phyloP scores from a whole-genome alignment of 306 rosid species.

The Prinsepia uniflora region DNA sequence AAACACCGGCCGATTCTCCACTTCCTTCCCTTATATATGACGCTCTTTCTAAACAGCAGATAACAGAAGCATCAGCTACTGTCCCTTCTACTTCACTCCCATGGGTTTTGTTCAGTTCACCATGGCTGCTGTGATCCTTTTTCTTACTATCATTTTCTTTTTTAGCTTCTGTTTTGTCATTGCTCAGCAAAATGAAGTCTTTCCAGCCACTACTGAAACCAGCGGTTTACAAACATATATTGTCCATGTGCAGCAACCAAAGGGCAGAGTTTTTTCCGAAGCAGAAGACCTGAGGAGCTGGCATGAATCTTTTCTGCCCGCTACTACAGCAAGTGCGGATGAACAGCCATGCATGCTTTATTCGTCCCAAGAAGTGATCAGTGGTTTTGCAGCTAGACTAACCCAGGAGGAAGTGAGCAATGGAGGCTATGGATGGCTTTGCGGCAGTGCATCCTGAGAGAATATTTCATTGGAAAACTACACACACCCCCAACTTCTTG shows the following conservation, averaged over 20 bases:
- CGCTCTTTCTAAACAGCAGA: not conserved
- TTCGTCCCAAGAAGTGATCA: constrained; percentile 49
- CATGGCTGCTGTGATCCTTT: constrained; percentile 37
- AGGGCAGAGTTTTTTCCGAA: constrained; percentile 25
- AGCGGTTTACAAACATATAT: constrained; percentile 42
- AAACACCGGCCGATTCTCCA: constrained; percentile 21
- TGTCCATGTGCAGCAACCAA: constrained; percentile 55
- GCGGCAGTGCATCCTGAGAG: constrained; percentile 46
- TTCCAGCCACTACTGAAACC: constrained; percentile 12
- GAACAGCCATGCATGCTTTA: constrained; percentile 37
- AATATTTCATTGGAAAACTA: constrained; percentile 47
- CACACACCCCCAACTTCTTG: constrained; percentile 55
- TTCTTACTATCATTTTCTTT: constrained; percentile 34
- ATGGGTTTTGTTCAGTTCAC: constrained; percentile 27
- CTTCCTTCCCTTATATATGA: constrained; percentile 12
- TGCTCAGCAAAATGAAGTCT: constrained; percentile 27
- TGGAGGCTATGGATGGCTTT: constrained; percentile 52
- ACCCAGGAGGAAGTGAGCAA: constrained; percentile 44
- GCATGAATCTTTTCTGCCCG: constrained; percentile 63
- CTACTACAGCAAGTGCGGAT: constrained; percentile 31
- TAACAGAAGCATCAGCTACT: constrained; percentile 9
- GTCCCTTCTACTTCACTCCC: constrained; percentile 9
- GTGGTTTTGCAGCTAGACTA: constrained; percentile 73
- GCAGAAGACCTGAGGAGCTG: constrained; percentile 48
- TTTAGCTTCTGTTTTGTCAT: constrained; percentile 27